Percentiles rank a stretch among this genome's conserved stretches.
These are phyloP conservation scores for Mucor saturninus DNA, from an alignment of 371 early-diverging fungal species.

Conservation along the genomic window DNA sequence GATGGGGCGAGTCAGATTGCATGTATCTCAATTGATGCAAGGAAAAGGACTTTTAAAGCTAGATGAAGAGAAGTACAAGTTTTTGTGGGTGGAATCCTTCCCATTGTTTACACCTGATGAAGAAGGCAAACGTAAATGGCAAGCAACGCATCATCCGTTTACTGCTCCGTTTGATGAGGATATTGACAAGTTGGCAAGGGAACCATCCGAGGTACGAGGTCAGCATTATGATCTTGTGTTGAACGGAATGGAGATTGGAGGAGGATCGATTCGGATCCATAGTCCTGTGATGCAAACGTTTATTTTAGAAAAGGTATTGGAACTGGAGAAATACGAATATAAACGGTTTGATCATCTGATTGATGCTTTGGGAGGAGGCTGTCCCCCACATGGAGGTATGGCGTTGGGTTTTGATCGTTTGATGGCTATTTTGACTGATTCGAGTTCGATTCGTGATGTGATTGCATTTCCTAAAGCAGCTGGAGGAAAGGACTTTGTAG, in stretches of 20 bases:
- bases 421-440: slow-evolving; percentile 76
- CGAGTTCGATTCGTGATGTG: slow-evolving; percentile 84
- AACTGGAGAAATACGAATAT: slow-evolving; percentile 56
- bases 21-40: slow-evolving; percentile 60
- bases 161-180: slow-evolving; percentile 83
- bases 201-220: slow-evolving; percentile 76
- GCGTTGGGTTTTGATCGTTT: slow-evolving; percentile 89
- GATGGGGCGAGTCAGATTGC: slow-evolving; percentile 75
- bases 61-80: slow-evolving; percentile 59
- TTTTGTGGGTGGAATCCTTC: slow-evolving; percentile 90
- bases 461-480: slow-evolving; percentile 93
- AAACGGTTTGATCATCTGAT: slow-evolving; percentile 82
- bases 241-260: slow-evolving; percentile 92
- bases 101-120: slow-evolving; percentile 83
- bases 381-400: slow-evolving; percentile 93
- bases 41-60: slow-evolving; percentile 58
- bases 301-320: slow-evolving; percentile 75
- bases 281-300: slow-evolving; percentile 75
- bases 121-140: slow-evolving; percentile 49
- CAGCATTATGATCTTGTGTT: slow-evolving; percentile 92
- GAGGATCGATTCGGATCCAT: slow-evolving; percentile 92
- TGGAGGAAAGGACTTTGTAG: slow-evolving; percentile 82
- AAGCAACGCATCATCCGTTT: slow-evolving; percentile 92
- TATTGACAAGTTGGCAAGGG: slow-evolving; percentile 59
- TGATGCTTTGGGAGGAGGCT: slow-evolving; percentile 81